These are phyloP conservation scores for Colletotrichum plurivorum DNA, from an alignment of 2,329 filamentous ascomycete species.

Conservation along the genomic window DNA sequence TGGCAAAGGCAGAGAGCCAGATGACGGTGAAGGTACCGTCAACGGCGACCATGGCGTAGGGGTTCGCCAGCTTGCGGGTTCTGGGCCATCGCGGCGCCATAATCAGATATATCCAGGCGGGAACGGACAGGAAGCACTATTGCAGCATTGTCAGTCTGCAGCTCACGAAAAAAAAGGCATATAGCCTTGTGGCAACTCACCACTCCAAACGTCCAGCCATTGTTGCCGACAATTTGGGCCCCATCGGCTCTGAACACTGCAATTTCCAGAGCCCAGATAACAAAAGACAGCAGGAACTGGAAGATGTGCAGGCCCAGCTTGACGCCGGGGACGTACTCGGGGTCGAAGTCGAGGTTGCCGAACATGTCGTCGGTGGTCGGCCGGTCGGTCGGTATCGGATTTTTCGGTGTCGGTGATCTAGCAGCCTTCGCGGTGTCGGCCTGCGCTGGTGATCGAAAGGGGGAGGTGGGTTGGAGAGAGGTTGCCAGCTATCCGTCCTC, in stretches of 20 bases:
- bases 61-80: conserved; percentile 73
- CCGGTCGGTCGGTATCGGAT: conserved; percentile 8
- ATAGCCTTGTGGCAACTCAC: conserved; percentile 57
- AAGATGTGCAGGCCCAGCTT: conserved; percentile 71
- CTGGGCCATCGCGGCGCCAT: conserved; percentile 75
- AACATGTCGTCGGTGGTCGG: conserved; percentile 52
- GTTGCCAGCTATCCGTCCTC: conserved; percentile 33
- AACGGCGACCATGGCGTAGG: conserved; percentile 71
- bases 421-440: background rate
- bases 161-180: background rate
- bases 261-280: conserved; percentile 73
- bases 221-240: conserved; percentile 67
- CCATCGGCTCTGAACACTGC: conserved; percentile 67
- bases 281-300: conserved; percentile 68
- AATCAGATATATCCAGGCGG: conserved; percentile 75
- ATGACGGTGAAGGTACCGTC: conserved; percentile 72
- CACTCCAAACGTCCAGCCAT: conserved; percentile 75
- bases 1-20: conserved; percentile 77
- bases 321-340: conserved; percentile 66
- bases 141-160: conserved; percentile 27
- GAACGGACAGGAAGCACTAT: conserved; percentile 76
- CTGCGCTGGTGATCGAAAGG: conserved; percentile 28
- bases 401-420: conserved; percentile 4
- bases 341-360: conserved; percentile 65
- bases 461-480: conserved; percentile 21